Conservation (phyloP, 192 early-diverging fungal species). For the Coemansia sp. region DNA sequence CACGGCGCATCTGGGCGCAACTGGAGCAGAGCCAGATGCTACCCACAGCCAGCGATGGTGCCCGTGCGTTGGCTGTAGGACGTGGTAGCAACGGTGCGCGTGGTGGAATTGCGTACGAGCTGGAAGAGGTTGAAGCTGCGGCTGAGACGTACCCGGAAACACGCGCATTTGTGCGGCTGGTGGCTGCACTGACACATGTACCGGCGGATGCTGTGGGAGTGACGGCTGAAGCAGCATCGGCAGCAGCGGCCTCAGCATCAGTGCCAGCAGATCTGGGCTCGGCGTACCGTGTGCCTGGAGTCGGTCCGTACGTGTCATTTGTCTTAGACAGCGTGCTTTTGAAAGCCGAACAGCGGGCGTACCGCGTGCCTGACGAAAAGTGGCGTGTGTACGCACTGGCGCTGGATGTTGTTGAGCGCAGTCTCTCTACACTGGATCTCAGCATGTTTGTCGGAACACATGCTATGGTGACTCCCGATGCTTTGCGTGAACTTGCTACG, state of each 20-base stretch:
- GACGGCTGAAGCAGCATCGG: conserved; percentile 10
- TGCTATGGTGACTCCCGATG: conserved; percentile 3
- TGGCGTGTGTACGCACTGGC: conserved; percentile 66
- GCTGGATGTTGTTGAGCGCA: conserved; percentile 77
- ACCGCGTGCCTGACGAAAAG: conserved; percentile 66
- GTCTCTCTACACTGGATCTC: conserved; percentile 75
- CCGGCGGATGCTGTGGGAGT: conserved; percentile 13
- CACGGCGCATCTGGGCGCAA: conserved; percentile 72
- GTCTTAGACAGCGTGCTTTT: conserved; percentile 84
- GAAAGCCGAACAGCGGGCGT: conserved; percentile 69
- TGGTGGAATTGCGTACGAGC: conserved; percentile 70
- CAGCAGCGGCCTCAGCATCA: conserved; percentile 43
- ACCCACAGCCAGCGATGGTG: conserved; percentile 43
- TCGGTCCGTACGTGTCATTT: conserved; percentile 77
- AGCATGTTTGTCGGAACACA: conserved; percentile 38
- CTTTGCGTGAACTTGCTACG: conserved; percentile 53
- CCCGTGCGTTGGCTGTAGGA: conserved; percentile 23
- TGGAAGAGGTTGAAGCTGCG: conserved; percentile 77
- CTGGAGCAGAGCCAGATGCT: conserved; percentile 75
- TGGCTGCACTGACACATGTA: conserved; percentile 68
- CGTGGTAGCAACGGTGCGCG: conserved; percentile 26
- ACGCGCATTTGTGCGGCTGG: conserved; percentile 74
- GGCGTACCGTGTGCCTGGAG: conserved; percentile 68
- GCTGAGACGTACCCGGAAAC: conserved; percentile 86
- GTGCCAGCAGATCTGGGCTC: conserved; percentile 67